Conservation (phyloP, 768 basidiomycete species). For the Cystofilobasidium bisporidii region DNA sequence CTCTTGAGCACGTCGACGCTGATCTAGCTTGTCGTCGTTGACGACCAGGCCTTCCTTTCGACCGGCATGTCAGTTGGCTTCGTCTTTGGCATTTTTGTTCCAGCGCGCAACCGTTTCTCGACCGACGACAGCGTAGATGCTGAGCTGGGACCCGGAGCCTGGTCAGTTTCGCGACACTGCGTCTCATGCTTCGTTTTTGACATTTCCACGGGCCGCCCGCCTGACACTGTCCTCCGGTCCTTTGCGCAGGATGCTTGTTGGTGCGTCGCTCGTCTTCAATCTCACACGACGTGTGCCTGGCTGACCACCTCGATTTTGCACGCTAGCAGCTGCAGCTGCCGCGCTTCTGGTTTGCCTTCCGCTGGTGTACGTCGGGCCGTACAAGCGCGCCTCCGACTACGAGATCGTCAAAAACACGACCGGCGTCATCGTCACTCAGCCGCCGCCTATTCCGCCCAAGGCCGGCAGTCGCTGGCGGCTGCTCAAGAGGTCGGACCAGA, state of each 20-base stretch:
- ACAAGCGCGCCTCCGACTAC: background rate
- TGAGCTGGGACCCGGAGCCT: background rate
- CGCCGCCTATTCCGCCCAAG: background rate
- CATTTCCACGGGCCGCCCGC: background rate
- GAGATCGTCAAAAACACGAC: background rate
- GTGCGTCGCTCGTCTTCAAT: background rate
- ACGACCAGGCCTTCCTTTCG: background rate
- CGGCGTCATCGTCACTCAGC: slow-evolving; percentile 4
- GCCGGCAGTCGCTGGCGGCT: background rate
- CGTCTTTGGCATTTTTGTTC: background rate
- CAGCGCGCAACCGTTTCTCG: background rate
- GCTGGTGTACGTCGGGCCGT: background rate
- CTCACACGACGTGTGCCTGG: background rate
- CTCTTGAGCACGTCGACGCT: background rate
- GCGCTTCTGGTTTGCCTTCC: background rate
- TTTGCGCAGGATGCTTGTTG: background rate
- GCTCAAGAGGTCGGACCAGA: background rate
- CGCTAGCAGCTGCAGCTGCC: background rate
- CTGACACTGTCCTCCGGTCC: background rate
- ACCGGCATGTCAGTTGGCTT: background rate
- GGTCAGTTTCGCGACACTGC: background rate
- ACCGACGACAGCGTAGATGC: background rate
- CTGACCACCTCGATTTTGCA: background rate
- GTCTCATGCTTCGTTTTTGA: background rate
- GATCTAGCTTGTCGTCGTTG: background rate